Evolutionary conservation across 2,329 filamentous ascomycete genomes (phyloP), one percentile per base, ranked within the genome.

Genomic region (Colletotrichum liaoningense): DNA sequence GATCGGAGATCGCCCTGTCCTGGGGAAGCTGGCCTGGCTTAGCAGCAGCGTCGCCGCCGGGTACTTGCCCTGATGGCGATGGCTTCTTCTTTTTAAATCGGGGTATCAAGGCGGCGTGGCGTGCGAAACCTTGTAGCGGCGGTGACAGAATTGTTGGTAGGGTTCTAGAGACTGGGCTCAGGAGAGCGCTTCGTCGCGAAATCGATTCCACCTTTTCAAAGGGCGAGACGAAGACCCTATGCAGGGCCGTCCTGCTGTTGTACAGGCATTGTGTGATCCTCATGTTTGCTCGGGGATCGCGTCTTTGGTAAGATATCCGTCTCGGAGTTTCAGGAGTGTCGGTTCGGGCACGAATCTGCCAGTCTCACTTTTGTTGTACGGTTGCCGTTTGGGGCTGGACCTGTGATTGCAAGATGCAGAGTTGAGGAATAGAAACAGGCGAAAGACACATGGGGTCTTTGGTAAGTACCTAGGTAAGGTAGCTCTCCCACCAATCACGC

Each of bases 191-290:
- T 52, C 78, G 75, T 67, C 76, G 75, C 46, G 76, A 66, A 58
- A 81, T 67, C 24, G 75, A 64, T 73, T 79, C 78, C 58, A 75
- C 75, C 55, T 74, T 77, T 67, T 81, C 79, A 75, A 79, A 77
- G 64, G 81, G 81, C 59, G 81, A 80, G 76, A 88, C 75, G 75
- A 89, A 87, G 60, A 88, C 84, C 66, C 83, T 81, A 58, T 85
- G 83, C 5, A 90, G 83, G 73, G 86, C 86, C 46, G 81, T 77
- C n/a, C 84, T 83, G 64, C 86, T 83, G 75, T 83, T 85, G 78
- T 84, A 84, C 55, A 86, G 75, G 74, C 84, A 87, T 67, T 76
- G 72, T 28, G 81, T 72, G 66, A 78, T 74, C 70, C 77, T 83
- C 85, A 88, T 88, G 26, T n/a, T 81, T 57, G 60, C n/a, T 6